phyloP scores from a whole-genome alignment of 1,284 basidiomycete species.

The Tylopilus sp. region DNA sequence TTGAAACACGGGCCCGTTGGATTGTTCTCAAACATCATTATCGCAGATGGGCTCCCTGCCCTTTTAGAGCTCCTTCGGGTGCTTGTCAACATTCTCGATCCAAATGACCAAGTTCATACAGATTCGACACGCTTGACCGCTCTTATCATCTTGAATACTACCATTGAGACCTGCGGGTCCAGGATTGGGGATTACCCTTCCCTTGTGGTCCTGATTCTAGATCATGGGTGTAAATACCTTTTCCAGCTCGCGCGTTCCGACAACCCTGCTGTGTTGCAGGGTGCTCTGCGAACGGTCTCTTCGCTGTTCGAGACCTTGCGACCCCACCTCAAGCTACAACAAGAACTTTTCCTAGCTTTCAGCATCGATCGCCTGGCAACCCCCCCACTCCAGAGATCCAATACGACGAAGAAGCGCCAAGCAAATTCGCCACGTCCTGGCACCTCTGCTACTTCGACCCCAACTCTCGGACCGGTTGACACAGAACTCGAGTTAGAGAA shows the following conservation, averaged over 20 bases:
- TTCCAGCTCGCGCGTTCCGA: slow-evolving; percentile 94
- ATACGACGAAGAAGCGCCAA: slow-evolving; percentile 30
- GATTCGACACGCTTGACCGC: slow-evolving; percentile 93
- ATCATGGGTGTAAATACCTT: slow-evolving; percentile 93
- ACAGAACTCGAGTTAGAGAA: slow-evolving; percentile 47
- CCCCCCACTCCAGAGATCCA: slow-evolving; percentile 36
- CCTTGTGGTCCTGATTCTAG: slow-evolving; percentile 69
- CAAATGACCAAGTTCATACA: slow-evolving; percentile 91
- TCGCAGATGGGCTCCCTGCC: slow-evolving; percentile 83
- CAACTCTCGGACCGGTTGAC: slow-evolving; percentile 44
- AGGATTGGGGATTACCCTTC: slow-evolving; percentile 75
- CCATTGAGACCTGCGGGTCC: slow-evolving; percentile 82
- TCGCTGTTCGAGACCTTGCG: slow-evolving; percentile 90
- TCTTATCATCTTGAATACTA: slow-evolving; percentile 84
- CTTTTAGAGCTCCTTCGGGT: slow-evolving; percentile 93
- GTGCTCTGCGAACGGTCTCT: slow-evolving; percentile 81
- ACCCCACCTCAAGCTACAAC: slow-evolving; percentile 89
- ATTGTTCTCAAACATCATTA: slow-evolving; percentile 4
- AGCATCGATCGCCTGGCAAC: slow-evolving; percentile 86
- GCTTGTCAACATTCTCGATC: slow-evolving; percentile 92
- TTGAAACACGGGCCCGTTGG: neutral
- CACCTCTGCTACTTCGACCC: slow-evolving; percentile 48
- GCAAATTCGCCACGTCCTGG: slow-evolving; percentile 53
- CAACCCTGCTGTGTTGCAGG: slow-evolving; percentile 74
- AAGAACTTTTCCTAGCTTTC: slow-evolving; percentile 93